Conservation (phyloP, 192 early-diverging fungal species). For the Borealophlyctis nickersoniae region DNA sequence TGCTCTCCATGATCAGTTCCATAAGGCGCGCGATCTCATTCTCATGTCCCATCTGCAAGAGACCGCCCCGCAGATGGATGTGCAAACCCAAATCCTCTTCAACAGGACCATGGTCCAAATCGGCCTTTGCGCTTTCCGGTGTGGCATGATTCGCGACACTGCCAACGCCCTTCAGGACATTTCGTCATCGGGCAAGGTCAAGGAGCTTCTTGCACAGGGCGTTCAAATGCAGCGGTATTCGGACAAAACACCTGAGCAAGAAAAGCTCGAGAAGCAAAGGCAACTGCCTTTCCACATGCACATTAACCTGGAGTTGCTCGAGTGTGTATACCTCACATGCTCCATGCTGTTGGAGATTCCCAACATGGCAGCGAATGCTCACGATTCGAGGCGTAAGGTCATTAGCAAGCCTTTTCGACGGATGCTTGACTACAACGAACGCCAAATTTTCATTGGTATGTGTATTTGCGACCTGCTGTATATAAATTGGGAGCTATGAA, state of each 20-base stretch:
- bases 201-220: constrained; percentile 94
- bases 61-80: constrained; percentile 79
- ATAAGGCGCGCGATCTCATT: constrained; percentile 89
- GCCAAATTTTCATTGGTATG: constrained; percentile 86
- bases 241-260: constrained; percentile 85
- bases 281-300: constrained; percentile 99
- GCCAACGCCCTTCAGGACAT: constrained; percentile 88
- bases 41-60: constrained; percentile 99
- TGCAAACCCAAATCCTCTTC: constrained; percentile 90
- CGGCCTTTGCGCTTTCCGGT: constrained; percentile 94
- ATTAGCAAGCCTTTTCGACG: constrained; percentile 91
- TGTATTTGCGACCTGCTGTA: background rate
- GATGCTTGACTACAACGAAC: constrained; percentile 91
- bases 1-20: constrained; percentile 94
- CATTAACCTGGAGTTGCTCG: constrained; percentile 97
- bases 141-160: constrained; percentile 85
- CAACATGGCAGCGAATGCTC: constrained; percentile 74
- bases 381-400: constrained; percentile 60
- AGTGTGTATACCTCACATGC: constrained; percentile 93
- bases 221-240: constrained; percentile 67
- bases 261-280: constrained; percentile 88
- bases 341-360: constrained; percentile 99
- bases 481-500: background rate
- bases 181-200: constrained; percentile 72
- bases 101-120: constrained; percentile 96